Evolutionary conservation across 352 stramenopile genomes (phyloP).

Genomic region (Thraustotheca clavata): DNA sequence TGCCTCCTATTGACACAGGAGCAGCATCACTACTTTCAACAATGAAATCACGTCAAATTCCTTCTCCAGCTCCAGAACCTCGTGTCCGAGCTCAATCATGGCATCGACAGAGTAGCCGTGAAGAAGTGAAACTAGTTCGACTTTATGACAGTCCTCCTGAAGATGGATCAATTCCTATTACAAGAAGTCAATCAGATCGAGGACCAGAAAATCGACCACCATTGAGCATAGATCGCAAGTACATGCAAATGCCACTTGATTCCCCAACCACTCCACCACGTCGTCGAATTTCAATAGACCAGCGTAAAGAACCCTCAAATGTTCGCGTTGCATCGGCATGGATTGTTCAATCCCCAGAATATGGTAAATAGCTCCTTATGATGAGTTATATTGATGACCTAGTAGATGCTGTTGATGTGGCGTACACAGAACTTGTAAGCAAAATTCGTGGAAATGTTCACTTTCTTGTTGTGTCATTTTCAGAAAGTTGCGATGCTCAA

Average conservation of each 20-base stretch:
- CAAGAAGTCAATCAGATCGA: not conserved
- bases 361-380: conserved; percentile 20
- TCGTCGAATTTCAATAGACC: not conserved
- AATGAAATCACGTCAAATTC: not conserved
- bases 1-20: no score
- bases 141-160: not conserved
- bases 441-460: conserved; percentile 71
- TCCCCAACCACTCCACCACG: not conserved
- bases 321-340: conserved; percentile 11
- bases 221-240: not conserved
- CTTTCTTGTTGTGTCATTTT: conserved; percentile 81
- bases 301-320: not conserved
- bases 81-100: not conserved
- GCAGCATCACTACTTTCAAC: no score
- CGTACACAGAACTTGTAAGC: conserved; percentile 69
- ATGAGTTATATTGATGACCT: conserved; percentile 66
- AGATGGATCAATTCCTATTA: not conserved
- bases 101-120: not conserved
- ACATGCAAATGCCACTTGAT: not conserved
- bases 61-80: not conserved
- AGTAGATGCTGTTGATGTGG: conserved; percentile 57
- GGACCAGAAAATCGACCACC: not conserved
- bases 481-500: conserved; percentile 68
- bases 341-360: not conserved
- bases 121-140: not conserved